phyloP scores from a whole-genome alignment of 805 yeast species.

The Saccharomyces paradoxus region DNA sequence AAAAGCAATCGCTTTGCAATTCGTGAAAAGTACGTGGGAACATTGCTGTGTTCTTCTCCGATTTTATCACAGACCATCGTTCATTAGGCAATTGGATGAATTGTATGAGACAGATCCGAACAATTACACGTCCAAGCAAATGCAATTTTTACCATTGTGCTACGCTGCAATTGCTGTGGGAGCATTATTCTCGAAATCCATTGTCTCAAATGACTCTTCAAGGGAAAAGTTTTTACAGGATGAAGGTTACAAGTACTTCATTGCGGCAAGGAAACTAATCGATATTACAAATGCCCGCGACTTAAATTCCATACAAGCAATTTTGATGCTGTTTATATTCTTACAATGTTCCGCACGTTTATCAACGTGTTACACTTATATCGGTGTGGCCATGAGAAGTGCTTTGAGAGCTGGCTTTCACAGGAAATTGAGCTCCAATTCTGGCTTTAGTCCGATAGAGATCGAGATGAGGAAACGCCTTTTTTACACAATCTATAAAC shows the following conservation, averaged over 20 bases:
- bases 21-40: conserved; percentile 75
- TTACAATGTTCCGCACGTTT: conserved; percentile 79
- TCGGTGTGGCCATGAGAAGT: conserved; percentile 81
- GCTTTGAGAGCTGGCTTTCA: conserved; percentile 83
- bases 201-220: conserved; percentile 1
- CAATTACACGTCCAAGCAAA: conserved; percentile 68
- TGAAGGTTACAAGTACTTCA: conserved; percentile 77
- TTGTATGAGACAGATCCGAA: conserved; percentile 72
- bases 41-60: conserved; percentile 78
- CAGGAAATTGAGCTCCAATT: conserved; percentile 47
- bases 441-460: conserved; percentile 54
- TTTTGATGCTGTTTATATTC: conserved; percentile 78
- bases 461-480: conserved; percentile 77
- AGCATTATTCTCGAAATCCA: conserved; percentile 51
- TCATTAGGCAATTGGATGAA: conserved; percentile 64
- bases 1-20: conserved; percentile 60
- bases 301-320: conserved; percentile 73
- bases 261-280: conserved; percentile 75
- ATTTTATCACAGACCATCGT: conserved; percentile 80
- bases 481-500: conserved; percentile 81
- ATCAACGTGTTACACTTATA: conserved; percentile 84
- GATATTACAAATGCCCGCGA: conserved; percentile 85
- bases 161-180: conserved; percentile 86
- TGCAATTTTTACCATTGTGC: conserved; percentile 69
- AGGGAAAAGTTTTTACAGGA: conserved; percentile 32